Base-by-base conservation (phyloP, 2,329 filamentous ascomycete species). In the Calonectria multiphialidica region DNA sequence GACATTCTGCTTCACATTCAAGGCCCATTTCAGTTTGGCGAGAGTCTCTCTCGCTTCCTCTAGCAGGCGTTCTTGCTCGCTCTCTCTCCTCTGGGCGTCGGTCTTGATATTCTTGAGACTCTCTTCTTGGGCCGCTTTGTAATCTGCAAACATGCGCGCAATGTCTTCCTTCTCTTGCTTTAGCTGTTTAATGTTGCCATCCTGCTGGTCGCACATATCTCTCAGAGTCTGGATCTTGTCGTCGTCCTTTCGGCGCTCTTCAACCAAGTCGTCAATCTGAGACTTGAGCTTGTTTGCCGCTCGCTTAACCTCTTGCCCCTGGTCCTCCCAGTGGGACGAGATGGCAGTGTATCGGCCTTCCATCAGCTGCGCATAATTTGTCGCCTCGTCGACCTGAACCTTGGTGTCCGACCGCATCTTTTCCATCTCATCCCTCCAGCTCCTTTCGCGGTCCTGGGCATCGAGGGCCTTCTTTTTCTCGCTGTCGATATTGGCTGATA, bases 171-270 rank as follows among this genome's bases (percentile, higher is more conserved):
- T 93, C 78, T 93, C 89, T 61, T 88, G 87, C 70, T 84, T 84
- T 28, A 92, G 84, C 71, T 90, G 87, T 69, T 90, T 89, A 71
- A 94, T 88, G 77, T 94, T 93, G 78, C 89, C 88, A 75, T 93
- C 90, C 80, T 95, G 91, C 82, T 95, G 93, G 75, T 95, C 93
- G 80, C 91, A 93, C 37, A 95, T 87, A 71, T 94, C 91, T 64
- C 91, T 88, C 63, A 95, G 85, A 37, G 90, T 91, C 72, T 86
- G 87, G 76, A 93, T 91, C 83, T 89, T 91, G 79, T 89, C 88
- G 77, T 92, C 90, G 78, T 94, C 92, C 64, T 85, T 85, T 73
- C 83, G 86, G 70, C 91, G 86, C 78, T 92, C 89, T 45, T 88
- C 85, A 57, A 88, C 85, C 45, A 94, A 82, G 12, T 81, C 82